Conservation (phyloP, 441 rosid genomes). For the Syzygium syzygioides region DNA sequence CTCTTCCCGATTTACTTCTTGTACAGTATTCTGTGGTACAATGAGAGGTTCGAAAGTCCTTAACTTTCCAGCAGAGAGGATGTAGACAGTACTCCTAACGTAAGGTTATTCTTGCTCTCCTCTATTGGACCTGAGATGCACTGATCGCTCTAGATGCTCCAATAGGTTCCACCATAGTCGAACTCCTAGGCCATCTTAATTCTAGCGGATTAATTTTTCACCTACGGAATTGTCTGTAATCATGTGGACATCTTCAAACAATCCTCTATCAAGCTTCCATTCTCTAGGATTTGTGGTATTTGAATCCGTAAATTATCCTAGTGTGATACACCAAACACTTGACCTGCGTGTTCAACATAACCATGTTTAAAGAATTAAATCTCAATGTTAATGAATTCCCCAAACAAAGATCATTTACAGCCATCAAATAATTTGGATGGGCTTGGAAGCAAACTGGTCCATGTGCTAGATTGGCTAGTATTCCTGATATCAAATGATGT, state of each 20-base stretch:
- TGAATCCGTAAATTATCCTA: neutral
- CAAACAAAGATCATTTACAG: too few relatives aligned
- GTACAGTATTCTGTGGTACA: too few relatives aligned
- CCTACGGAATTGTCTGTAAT: neutral
- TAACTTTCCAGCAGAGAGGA: too few relatives aligned
- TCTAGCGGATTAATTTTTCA: neutral
- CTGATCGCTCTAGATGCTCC: neutral
- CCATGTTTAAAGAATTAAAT: too few relatives aligned
- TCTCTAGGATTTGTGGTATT: too few relatives aligned
- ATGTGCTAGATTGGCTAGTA: neutral
- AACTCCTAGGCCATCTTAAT: neutral
- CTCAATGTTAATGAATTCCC: too few relatives aligned
- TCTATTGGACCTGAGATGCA: neutral
- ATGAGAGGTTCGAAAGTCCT: too few relatives aligned
- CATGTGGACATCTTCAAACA: neutral
- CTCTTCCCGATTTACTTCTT: too few relatives aligned
- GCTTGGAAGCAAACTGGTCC: neutral
- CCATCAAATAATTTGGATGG: neutral
- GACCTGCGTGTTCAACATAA: too few relatives aligned
- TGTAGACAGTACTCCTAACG: too few relatives aligned
- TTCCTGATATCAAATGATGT: too few relatives aligned
- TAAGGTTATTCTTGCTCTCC: too few relatives aligned
- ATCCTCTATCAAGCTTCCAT: neutral
- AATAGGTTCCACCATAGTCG: neutral
- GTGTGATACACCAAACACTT: neutral